Percentiles rank a stretch among this genome's conserved stretches.
Evolutionary conservation across 2,329 filamentous ascomycete species (phyloP).

Genomic region (Epichloe brachyelytri): DNA sequence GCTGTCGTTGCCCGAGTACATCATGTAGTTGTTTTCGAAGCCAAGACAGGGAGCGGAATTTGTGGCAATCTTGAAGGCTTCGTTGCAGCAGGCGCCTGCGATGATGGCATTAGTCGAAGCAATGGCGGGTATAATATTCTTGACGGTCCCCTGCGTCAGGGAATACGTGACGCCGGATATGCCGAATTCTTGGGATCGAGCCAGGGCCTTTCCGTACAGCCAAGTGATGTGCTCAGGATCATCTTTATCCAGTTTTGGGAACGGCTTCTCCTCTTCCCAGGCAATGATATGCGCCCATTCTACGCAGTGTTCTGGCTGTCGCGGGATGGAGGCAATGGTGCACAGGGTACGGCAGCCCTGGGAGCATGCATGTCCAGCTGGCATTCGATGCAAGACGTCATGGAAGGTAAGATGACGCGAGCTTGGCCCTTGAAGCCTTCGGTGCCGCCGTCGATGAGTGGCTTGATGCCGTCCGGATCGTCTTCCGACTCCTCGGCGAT

Average conservation of each 20-base stretch:
- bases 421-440: constrained; percentile 98
- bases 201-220: constrained; percentile 76
- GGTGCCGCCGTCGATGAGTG: constrained; percentile 89
- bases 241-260: constrained; percentile 81
- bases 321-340: constrained; percentile 89
- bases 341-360: constrained; percentile 95
- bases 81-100: constrained; percentile 89
- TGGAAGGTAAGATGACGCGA: constrained; percentile 77
- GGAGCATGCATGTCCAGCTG: constrained; percentile 98
- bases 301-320: constrained; percentile 94
- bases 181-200: constrained; percentile 74
- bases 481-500: constrained; percentile 71
- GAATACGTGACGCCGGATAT: constrained; percentile 90
- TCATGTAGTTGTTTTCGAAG: constrained; percentile 86
- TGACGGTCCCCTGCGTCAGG: constrained; percentile 92
- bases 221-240: constrained; percentile 96
- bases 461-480: constrained; percentile 68
- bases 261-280: constrained; percentile 79
- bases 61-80: constrained; percentile 89
- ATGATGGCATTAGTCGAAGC: constrained; percentile 96
- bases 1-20: constrained; percentile 92
- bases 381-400: constrained; percentile 95
- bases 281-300: constrained; percentile 99
- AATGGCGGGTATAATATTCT: constrained; percentile 98
- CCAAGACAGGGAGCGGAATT: constrained; percentile 69